These are phyloP conservation scores for Solanum medicagineum DNA, from an alignment of 257 asterid species.

Conservation along the genomic window DNA sequence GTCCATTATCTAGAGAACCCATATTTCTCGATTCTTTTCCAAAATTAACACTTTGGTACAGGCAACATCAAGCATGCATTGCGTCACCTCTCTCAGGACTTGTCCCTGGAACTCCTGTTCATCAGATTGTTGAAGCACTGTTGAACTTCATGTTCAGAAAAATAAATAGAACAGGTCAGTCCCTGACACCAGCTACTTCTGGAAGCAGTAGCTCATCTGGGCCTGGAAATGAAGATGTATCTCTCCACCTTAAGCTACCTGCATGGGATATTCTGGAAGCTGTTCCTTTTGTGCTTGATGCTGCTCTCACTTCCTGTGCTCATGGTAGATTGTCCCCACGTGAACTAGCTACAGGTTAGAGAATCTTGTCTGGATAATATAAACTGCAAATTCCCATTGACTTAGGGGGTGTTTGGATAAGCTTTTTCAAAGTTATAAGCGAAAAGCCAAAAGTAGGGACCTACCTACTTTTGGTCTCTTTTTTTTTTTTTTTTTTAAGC, in stretches of 20 bases:
- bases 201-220: conserved; percentile 68
- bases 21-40: conserved; percentile 81
- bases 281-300: conserved; percentile 94
- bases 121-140: conserved; percentile 80
- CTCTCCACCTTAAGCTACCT: conserved; percentile 62
- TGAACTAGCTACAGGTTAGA: conserved; percentile 84
- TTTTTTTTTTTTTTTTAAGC: too few species aligned
- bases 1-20: conserved; percentile 48
- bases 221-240: conserved; percentile 55
- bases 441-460: too few species aligned
- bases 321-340: conserved; percentile 91
- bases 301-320: conserved; percentile 89
- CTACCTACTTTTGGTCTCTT: too few species aligned
- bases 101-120: conserved; percentile 85
- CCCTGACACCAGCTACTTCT: conserved; percentile 59
- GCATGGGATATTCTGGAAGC: conserved; percentile 99
- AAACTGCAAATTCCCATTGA: neutral
- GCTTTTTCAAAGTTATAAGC: too few species aligned
- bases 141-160: conserved; percentile 77
- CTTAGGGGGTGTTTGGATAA: neutral
- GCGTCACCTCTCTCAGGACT: conserved; percentile 77
- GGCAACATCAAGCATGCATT: conserved; percentile 85
- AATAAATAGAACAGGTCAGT: conserved; percentile 47
- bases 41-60: conserved; percentile 77
- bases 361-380: neutral